Percentiles rank a stretch among this genome's conserved stretches.
Conservation (phyloP, 208 protist species). For the Wallacemonas sp. region DNA sequence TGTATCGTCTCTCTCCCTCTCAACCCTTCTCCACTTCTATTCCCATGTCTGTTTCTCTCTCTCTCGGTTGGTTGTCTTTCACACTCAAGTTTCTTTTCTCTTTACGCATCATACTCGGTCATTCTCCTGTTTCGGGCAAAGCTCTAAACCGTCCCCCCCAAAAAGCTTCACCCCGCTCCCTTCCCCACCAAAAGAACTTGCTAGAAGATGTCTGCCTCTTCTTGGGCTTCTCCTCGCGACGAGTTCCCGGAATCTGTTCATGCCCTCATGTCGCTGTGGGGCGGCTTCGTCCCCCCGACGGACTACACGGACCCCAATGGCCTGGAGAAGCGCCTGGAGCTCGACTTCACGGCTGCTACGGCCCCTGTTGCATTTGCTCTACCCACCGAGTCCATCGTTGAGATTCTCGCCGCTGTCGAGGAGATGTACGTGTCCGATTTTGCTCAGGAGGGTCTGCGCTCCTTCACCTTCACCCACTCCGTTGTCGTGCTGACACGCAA, state of each 20-base stretch:
- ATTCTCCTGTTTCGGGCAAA: constrained; percentile 12
- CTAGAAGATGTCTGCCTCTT: constrained; percentile 17
- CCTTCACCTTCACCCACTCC: constrained; percentile 50
- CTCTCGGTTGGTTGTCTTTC: no score
- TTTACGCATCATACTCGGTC: no score
- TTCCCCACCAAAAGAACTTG: background rate
- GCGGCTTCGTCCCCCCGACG: constrained; percentile 63
- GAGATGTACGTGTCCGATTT: constrained; percentile 40
- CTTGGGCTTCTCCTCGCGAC: constrained; percentile 56
- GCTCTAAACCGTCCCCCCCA: background rate
- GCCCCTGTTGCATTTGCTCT: constrained; percentile 6
- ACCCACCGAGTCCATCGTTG: constrained; percentile 42
- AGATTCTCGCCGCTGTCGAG: constrained; percentile 31
- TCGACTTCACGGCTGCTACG: constrained; percentile 57
- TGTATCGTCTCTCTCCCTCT: no score
- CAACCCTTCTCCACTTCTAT: no score
- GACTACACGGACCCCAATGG: constrained; percentile 48
- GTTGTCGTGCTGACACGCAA: constrained; percentile 45
- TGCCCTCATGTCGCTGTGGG: constrained; percentile 84
- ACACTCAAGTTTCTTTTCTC: no score
- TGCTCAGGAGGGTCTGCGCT: constrained; percentile 26
- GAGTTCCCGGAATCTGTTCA: constrained; percentile 79
- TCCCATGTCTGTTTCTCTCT: no score
- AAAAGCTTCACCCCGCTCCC: no score
- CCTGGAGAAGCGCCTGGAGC: constrained; percentile 84